Base-by-base conservation (phyloP, 2,329 filamentous ascomycete species). In the Sarocladium strictum region DNA sequence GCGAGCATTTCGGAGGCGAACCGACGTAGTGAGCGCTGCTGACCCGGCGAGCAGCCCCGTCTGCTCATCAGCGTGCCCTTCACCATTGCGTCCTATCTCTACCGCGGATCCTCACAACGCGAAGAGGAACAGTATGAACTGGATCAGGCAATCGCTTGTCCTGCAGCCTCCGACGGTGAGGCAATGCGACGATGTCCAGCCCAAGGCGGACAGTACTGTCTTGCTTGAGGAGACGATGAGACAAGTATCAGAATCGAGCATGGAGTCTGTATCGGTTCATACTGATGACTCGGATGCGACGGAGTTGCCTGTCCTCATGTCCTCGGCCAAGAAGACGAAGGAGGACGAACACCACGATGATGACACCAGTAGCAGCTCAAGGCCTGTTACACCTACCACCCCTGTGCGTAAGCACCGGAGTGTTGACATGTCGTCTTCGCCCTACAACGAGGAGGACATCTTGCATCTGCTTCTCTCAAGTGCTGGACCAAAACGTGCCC, bases 391-490 rank as follows among this genome's bases (percentile, higher is more conserved):
- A 4, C 50, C 50, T n/a, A 19, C 50, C 9, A 53, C 32, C 5
- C 50, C 50, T 10, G 17, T 21, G n/a, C 24, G 27, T 12, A 53
- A 37, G 38, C 29, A 27, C 15, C 17, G 33, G 15, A 54, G 23
- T 15, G 21, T 26, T n/a, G 60, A 60, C 7, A 54, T 62, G 27
- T 61, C 64, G 6, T 67, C 67, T 0, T 66, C 67, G 29, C 64
- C 67, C 1, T 69, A 65, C 38, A 65, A 65, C 43, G 69, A 71
- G 51, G 58, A 63, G 3, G 67, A 72, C 4, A 63, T 72, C 51
- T 29, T 71, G 21, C 62, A 63, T 2, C 58, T 71, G 17, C 57
- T 71, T 6, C 55, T 69, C 35, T 59, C 62, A 0, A 61, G 55
- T 29, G 55, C 61, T 2, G 53, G 55, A 2, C 58, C 60, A 10